These are phyloP conservation scores for Mycena maculata DNA, from an alignment of 768 basidiomycete species.

Conservation along the genomic window DNA sequence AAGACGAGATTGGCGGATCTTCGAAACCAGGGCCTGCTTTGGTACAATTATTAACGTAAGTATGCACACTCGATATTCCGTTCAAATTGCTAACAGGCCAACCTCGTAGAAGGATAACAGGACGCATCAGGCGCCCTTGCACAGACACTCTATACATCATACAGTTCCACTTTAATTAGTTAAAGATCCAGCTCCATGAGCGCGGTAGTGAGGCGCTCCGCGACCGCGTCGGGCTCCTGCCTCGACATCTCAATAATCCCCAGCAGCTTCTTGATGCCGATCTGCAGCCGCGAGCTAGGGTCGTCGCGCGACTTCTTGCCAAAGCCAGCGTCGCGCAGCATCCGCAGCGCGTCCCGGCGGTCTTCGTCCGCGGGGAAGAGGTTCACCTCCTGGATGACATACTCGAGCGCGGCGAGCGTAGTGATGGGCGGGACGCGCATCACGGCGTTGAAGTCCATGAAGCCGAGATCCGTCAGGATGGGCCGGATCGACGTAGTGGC, in stretches of 20 bases:
- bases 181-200: slow-evolving; percentile 63
- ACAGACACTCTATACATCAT: background rate
- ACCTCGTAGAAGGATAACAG: too few relatives aligned
- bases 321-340: slow-evolving; percentile 83
- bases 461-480: slow-evolving; percentile 88
- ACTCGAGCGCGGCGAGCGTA: slow-evolving; percentile 75
- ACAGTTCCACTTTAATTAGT: background rate
- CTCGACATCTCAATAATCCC: slow-evolving; percentile 96
- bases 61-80: too few relatives aligned
- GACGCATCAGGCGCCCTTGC: too few relatives aligned
- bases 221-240: slow-evolving; percentile 90
- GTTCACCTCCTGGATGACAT: slow-evolving; percentile 81
- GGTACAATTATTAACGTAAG: too few relatives aligned
- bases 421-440: slow-evolving; percentile 87
- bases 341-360: slow-evolving; percentile 65
- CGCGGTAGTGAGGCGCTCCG: slow-evolving; percentile 72
- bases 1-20: too few relatives aligned
- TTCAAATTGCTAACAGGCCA: too few relatives aligned
- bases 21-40: too few relatives aligned
- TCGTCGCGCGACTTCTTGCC: slow-evolving; percentile 60
- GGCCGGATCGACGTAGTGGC: slow-evolving; percentile 92
- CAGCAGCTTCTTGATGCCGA: slow-evolving; percentile 95
- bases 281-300: slow-evolving; percentile 65
- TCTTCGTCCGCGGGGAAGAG: slow-evolving; percentile 75
- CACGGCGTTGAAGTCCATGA: slow-evolving; percentile 92